Evolutionary conservation across 1,284 basidiomycete genomes (phyloP).

Genomic region (Puccinia coronata): DNA sequence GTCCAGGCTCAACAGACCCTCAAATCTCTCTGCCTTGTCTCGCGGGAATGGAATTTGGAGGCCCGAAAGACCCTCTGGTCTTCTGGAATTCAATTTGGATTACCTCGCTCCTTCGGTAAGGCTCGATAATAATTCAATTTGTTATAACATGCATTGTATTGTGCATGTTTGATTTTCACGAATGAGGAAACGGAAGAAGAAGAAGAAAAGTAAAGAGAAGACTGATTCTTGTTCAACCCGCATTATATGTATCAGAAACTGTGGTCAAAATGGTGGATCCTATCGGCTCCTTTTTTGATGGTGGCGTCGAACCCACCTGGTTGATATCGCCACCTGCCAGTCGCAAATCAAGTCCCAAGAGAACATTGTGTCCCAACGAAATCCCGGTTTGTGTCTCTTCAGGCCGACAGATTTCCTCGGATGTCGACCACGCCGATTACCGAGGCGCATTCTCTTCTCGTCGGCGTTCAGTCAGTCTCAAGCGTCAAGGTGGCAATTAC

Average conservation of each 20-base stretch:
- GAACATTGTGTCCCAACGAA: not conserved
- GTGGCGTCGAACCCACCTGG: constrained; percentile 25
- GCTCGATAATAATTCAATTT: not conserved
- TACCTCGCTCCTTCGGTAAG: constrained; percentile 39
- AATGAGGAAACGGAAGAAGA: not conserved
- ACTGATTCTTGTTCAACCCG: not conserved
- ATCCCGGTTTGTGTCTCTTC: not conserved
- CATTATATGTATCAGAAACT: constrained; percentile 13
- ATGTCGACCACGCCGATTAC: not conserved
- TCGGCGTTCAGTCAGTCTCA: constrained; percentile 43
- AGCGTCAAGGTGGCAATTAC: constrained; percentile 26
- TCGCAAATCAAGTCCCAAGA: constrained; percentile 36
- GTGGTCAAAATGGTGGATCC: constrained; percentile 45
- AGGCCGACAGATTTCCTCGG: not conserved
- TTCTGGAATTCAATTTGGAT: constrained; percentile 26
- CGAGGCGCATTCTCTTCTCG: not conserved
- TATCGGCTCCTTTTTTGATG: constrained; percentile 37
- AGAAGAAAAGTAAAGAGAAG: not conserved
- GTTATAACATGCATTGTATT: too few relatives aligned
- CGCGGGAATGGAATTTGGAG: constrained; percentile 18
- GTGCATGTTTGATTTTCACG: too few relatives aligned
- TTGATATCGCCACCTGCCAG: constrained; percentile 18
- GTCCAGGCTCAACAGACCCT: constrained; percentile 37
- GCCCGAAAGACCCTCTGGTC: constrained; percentile 40
- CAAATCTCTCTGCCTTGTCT: constrained; percentile 22